Conservation (phyloP, 768 basidiomycete genomes). For the Pluteus cervinus region DNA sequence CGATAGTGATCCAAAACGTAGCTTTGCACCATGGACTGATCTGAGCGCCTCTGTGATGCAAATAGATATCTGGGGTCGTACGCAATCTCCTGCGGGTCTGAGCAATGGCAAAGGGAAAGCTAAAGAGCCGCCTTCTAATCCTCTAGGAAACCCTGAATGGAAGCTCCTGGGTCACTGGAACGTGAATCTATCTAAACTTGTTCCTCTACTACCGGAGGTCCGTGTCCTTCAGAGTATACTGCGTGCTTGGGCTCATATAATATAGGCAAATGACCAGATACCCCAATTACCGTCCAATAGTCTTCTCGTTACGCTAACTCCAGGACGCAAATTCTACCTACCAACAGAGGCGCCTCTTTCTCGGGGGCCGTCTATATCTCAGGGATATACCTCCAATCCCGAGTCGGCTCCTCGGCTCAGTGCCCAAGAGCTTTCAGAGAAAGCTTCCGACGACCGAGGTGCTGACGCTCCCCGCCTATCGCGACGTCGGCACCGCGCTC, state of each 20-base stretch:
- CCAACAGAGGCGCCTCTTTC: constrained; percentile 27
- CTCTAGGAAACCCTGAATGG: too few species aligned
- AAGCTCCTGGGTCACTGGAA: constrained; percentile 63
- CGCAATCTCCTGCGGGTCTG: constrained; percentile 4
- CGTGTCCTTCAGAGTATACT: constrained; percentile 15
- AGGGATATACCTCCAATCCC: constrained; percentile 68
- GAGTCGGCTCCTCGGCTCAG: too few species aligned
- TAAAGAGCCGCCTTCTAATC: too few species aligned
- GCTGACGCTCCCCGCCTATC: constrained; percentile 21
- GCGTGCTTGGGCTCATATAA: constrained; percentile 8
- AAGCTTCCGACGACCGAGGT: too few species aligned
- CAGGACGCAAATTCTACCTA: constrained; percentile 56
- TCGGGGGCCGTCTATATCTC: constrained; percentile 50
- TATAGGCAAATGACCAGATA: constrained; percentile 24
- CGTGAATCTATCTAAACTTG: constrained; percentile 50
- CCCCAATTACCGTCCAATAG: constrained; percentile 65
- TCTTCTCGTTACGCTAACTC: constrained; percentile 58
- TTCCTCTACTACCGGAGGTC: constrained; percentile 60
- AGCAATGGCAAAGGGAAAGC: constrained; percentile 39
- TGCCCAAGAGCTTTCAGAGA: too few species aligned
- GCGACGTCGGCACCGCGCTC: constrained; percentile 23
- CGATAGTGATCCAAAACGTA: constrained; percentile 42
- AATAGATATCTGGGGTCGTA: constrained; percentile 54
- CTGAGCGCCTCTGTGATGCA: constrained; percentile 42
- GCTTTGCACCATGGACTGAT: constrained; percentile 52